These are phyloP conservation scores for Russula sp. DNA, from an alignment of 768 basidiomycete genomes.

Conservation along the genomic window DNA sequence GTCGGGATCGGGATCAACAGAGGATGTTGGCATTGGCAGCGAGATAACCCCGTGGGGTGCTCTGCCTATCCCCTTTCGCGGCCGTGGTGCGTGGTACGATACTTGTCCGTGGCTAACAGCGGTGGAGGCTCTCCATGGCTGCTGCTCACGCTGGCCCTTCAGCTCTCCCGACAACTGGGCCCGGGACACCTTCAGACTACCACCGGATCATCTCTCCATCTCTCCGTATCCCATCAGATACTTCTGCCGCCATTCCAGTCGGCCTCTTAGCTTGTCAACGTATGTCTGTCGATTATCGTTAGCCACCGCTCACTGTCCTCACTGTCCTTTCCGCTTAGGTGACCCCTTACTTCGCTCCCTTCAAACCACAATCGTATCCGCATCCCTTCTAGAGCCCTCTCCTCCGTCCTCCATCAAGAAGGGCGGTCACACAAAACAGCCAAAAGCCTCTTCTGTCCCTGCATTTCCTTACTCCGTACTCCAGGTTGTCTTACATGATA, in stretches of 20 bases:
- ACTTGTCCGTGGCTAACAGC: neutral
- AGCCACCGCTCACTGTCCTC: neutral
- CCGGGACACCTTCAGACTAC: conserved; percentile 47
- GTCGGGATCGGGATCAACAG: too few species aligned
- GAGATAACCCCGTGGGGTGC: too few species aligned
- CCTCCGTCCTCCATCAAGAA: conserved; percentile 33
- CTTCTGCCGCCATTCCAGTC: conserved; percentile 51
- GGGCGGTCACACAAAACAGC: conserved; percentile 42
- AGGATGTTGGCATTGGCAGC: too few species aligned
- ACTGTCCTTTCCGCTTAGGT: conserved; percentile 33
- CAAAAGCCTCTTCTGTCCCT: conserved; percentile 46
- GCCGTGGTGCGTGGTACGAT: too few species aligned
- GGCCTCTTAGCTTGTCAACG: conserved; percentile 77
- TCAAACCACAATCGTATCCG: conserved; percentile 48
- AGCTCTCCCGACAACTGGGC: conserved; percentile 26
- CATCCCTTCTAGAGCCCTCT: conserved; percentile 39
- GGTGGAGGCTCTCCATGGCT: conserved; percentile 27
- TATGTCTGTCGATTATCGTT: conserved; percentile 28
- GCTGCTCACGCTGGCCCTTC: neutral
- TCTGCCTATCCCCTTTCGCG: too few species aligned
- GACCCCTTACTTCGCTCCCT: conserved; percentile 62
- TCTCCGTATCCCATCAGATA: conserved; percentile 46
- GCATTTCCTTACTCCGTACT: conserved; percentile 43
- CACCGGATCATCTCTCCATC: conserved; percentile 57
- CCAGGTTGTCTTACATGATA: conserved; percentile 67